Evolutionary conservation across 805 yeast species (phyloP), one percentile per base, ranked within the genome.

Genomic region (Soucietia sequanensis): DNA sequence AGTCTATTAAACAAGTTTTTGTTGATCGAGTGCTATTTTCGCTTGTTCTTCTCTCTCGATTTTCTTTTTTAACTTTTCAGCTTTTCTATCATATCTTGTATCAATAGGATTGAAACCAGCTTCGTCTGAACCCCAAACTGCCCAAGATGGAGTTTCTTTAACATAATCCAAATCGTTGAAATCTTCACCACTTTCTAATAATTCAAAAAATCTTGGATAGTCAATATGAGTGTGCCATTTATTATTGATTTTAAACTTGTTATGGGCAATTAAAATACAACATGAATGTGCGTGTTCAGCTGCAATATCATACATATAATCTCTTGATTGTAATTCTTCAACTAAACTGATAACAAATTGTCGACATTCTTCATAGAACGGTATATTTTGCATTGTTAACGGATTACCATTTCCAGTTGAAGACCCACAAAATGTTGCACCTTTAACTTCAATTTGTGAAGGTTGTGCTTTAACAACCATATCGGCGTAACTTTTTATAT

Each of bases 211-310:
- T 41, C 66, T 78, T 4, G 77, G 74, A 55, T 89, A 90, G 58
- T 89, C 84, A 35, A 89, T 89, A 56, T 89, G 96, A 1, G 97
- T 89, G 57, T 78, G 74, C 97, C 97, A 89, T 45, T 72, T 76
- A 22, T 75, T 81, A 52, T 83, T 60, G 38, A 80, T 79, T 43
- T 76, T 69, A 69, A 88, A 89, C 50, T 80, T 78, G 25, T 68
- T 69, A 44, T 82, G 83, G 0, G 95, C 96, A 48, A 90, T 77
- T 45, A 89, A 68, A 13, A 90, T 83, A 65, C 96, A 90, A 62
- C 96, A 90, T 2, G 95, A 84, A 56, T 89, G 97, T 0, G 96
- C 95, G 58, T 89, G 97, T 58, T 90, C 96, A 0, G 96, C 95
- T 8, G 96, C 96, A 39, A 89, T 68, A 30, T 80, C 95, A 52